Conservation (phyloP, 1,284 basidiomycete species). For the Inonotus hispidus region DNA sequence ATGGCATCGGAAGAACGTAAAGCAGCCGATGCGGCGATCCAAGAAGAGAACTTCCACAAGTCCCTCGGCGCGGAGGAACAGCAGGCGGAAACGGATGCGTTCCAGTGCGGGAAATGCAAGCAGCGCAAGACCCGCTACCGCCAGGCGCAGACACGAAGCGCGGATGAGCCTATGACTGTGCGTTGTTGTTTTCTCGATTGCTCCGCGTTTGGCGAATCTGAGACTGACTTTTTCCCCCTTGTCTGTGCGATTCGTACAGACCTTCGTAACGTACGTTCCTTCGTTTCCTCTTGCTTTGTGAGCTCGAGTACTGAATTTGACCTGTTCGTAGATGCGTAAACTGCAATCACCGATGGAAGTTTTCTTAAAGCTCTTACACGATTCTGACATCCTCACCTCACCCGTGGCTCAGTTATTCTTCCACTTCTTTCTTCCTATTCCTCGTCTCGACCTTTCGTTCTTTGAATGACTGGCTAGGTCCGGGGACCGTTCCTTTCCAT, state of each 20-base stretch:
- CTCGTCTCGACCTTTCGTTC: neutral
- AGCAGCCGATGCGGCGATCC: slow-evolving; percentile 76
- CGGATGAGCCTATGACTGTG: slow-evolving; percentile 96
- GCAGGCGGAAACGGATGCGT: slow-evolving; percentile 94
- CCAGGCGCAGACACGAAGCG: slow-evolving; percentile 91
- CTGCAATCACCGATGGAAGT: slow-evolving; percentile 18
- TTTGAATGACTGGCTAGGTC: neutral
- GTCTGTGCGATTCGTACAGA: slow-evolving; percentile 29
- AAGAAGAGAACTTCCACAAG: slow-evolving; percentile 87
- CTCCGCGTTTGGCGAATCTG: too few relatives aligned
- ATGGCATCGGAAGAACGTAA: slow-evolving; percentile 94
- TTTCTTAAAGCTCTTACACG: slow-evolving; percentile 5
- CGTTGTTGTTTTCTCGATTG: slow-evolving; percentile 29
- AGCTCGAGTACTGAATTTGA: neutral
- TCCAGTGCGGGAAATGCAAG: slow-evolving; percentile 94
- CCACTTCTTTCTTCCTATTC: neutral
- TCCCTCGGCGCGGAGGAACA: slow-evolving; percentile 87
- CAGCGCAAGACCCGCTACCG: slow-evolving; percentile 88
- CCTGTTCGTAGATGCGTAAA: slow-evolving; percentile 13
- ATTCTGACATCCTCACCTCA: too few relatives aligned
- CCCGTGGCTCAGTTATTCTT: neutral
- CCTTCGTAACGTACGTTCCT: slow-evolving; percentile 54
- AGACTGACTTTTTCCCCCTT: too few relatives aligned
- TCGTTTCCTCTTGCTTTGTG: neutral
- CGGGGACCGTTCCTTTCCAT: neutral